Base-by-base conservation (phyloP, 768 basidiomycete genomes). In the Phylloporus rhodoxanthus region DNA sequence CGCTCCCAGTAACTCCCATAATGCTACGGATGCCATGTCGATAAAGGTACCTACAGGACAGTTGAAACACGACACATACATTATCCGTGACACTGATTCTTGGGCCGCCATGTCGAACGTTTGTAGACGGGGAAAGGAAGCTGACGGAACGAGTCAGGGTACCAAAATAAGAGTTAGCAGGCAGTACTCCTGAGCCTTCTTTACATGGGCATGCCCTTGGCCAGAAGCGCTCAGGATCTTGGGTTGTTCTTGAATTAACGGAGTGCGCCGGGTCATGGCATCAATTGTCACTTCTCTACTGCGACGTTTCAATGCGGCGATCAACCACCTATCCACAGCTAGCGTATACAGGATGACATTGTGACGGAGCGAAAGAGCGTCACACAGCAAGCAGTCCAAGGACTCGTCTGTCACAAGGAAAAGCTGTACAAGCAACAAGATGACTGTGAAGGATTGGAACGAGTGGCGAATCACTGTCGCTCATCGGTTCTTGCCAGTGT, bases 1-100 rank as follows among this genome's bases (percentile, higher is more conserved):
- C 67, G 53, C 65, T 66, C 46, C 69, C 68, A 14, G 69, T 70
- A 26, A 61, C 53, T 8, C 67, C 67, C 69, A 68, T 69, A 19
- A 68, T 57, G 1, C 67, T 68, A 67, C 52, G 14, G 32, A 37
- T 25, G 10, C 34, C 34, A 36, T 17, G 17, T 45, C 15, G n/a
- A n/a, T 30, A 37, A 37, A 20, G 20, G n/a, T 37, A 25, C 20
- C 15, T 4, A 45, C 45, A 23, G 20, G 43, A 8, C 10, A 2
- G 3, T 6, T 33, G 30, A 23, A 19, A 36, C n/a, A 33, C 15
- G 29, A 10, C 6, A 28, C 45, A 6, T 45, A 37, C 45, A 37
- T 17, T 11, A 45, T 26, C 23, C 17, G 34, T 8, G 43, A n/a
- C 8, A 21, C 13, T 21, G 29, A 21, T 43, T 32, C 43, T 32